Percentiles rank a stretch among this genome's conserved stretches.
These are phyloP conservation scores for Misopates orontium DNA, from an alignment of 257 asterid species.

Conservation along the genomic window DNA sequence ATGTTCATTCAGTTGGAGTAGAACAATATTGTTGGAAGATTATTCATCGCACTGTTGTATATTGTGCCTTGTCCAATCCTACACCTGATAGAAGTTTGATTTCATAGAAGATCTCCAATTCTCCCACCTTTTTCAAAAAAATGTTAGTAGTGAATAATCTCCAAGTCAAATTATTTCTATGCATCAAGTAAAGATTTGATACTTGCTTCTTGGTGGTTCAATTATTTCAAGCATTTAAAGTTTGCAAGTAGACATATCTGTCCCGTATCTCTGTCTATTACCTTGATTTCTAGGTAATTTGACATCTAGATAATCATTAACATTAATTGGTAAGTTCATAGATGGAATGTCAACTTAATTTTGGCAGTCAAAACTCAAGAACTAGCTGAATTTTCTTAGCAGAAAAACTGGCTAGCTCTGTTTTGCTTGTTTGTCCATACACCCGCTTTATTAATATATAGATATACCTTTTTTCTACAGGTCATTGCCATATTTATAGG, in stretches of 20 bases:
- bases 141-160: not conserved
- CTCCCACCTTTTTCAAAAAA: not conserved
- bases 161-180: not conserved
- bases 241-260: not conserved
- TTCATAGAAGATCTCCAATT: too few species aligned
- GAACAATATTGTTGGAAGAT: too few species aligned
- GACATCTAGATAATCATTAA: slow-evolving; percentile 6
- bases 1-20: too few species aligned
- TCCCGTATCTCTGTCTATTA: not conserved
- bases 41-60: too few species aligned
- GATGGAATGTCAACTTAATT: not conserved
- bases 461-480: slow-evolving; percentile 44
- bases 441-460: slow-evolving; percentile 19
- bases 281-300: not conserved
- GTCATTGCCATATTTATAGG: slow-evolving; percentile 81
- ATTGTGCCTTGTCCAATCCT: slow-evolving; percentile 1
- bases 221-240: not conserved
- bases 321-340: slow-evolving; percentile 4
- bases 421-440: slow-evolving; percentile 5
- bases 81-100: too few species aligned
- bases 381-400: slow-evolving; percentile 10
- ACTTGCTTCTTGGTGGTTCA: not conserved
- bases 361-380: slow-evolving; percentile 14
- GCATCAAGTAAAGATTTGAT: not conserved
- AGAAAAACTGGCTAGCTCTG: slow-evolving; percentile 6